Base-by-base conservation (phyloP, 2,329 filamentous ascomycete species). In the Cadophora sp. region DNA sequence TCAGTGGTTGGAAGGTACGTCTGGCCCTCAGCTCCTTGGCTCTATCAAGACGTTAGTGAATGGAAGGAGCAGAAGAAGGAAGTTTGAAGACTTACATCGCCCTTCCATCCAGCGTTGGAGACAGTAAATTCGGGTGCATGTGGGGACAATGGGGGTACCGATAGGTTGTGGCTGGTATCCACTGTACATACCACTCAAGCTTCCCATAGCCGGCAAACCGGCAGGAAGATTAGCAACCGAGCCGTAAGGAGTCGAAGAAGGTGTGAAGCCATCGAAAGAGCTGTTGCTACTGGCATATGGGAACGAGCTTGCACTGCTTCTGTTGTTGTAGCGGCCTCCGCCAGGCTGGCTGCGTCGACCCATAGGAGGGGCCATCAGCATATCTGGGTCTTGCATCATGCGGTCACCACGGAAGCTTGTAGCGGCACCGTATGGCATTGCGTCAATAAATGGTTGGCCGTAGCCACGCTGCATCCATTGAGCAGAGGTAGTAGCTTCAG, bases 1-100 rank as follows among this genome's bases (percentile, higher is more conserved):
- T 99, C 96, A 7, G 92, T 92, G 3, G 94, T 91, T 12, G 92
- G 90, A 31, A 97, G 83, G 78, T 97, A 97, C 0, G 92, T 96
- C 76, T 91, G 89, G 29, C 86, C 86, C 69, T 91, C 87, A 0
- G 84, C 77, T 24, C 82, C 77, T 68, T 82, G 76, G 66, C 83
- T 78, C 85, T 87, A 71, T 73, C 62, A 9, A 59, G 26, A 72
- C 70, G 69, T 75, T 73, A 75, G 77, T 72, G 73, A 77, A 55
- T 62, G 34, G 51, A 68, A 78, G 48, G 75, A 61, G 66, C n/a
- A 70, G 37, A 56, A 48, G 48, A 67, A 59, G 29, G 31, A 31
- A 27, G 2, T 4, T 50, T n/a, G 29, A 12, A 73, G 24, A 71
- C 74, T 73, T 72, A 78, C 77, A 40, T 79, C 77, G 58, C 64